Conservation (phyloP, 176 grass and related monocot genomes). For the Oryza meridionalis region DNA sequence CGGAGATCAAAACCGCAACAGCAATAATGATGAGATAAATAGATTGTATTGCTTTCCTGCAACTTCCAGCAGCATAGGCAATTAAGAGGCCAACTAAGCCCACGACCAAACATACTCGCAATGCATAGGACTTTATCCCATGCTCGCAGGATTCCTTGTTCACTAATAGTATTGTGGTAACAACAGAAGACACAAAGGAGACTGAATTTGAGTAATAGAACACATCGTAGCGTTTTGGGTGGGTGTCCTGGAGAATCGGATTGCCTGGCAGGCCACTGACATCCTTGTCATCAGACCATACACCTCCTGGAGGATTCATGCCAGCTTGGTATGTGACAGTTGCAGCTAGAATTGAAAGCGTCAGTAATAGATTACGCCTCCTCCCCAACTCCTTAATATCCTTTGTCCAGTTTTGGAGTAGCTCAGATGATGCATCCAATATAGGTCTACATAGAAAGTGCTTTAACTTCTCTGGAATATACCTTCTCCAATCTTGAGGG, state of each 20-base stretch:
- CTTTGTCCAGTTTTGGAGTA: background rate
- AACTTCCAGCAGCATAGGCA: conserved; percentile 45
- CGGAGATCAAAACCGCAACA: conserved; percentile 13
- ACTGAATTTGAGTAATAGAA: conserved; percentile 54
- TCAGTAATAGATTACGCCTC: conserved; percentile 37
- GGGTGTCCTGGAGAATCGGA: conserved; percentile 38
- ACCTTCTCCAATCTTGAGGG: too few species aligned
- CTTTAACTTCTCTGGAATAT: too few species aligned
- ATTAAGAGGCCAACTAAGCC: conserved; percentile 44
- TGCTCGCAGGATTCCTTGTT: conserved; percentile 48
- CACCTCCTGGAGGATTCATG: conserved; percentile 50
- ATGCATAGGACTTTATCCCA: conserved; percentile 46
- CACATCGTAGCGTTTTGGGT: conserved; percentile 26
- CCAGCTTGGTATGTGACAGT: conserved; percentile 59
- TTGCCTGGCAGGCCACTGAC: conserved; percentile 13
- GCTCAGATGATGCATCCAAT: background rate
- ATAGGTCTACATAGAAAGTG: too few species aligned
- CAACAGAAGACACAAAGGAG: conserved; percentile 44
- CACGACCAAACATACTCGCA: conserved; percentile 41
- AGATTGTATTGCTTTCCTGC: conserved; percentile 6
- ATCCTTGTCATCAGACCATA: conserved; percentile 44
- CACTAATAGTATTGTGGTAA: conserved; percentile 46
- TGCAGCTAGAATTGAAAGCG: conserved; percentile 38
- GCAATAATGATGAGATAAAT: conserved; percentile 42
- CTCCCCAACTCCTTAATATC: conserved; percentile 35